Evolutionary conservation across 345 rosid genomes (phyloP).

Genomic region (Syzygium grande): DNA sequence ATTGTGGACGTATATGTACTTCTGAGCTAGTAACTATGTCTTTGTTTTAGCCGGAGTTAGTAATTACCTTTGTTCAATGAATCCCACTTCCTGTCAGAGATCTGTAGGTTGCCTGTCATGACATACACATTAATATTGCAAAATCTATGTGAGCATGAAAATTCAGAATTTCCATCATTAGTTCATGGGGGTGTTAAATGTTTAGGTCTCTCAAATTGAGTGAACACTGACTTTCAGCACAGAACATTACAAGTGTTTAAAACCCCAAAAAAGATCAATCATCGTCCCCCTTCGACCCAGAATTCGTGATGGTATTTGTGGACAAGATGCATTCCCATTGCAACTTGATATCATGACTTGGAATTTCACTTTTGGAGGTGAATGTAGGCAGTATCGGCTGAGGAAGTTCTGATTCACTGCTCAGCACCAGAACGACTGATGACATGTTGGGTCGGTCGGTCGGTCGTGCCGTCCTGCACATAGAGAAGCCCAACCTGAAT

Average conservation of each 20-base stretch:
- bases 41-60: background rate
- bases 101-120: background rate
- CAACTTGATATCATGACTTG: background rate
- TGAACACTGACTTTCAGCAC: background rate
- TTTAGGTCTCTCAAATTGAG: background rate
- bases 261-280: background rate
- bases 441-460: constrained; percentile 17
- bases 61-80: background rate
- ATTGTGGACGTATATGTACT: background rate
- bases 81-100: background rate
- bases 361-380: background rate
- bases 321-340: background rate
- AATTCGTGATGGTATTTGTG: background rate
- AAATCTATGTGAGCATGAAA: background rate
- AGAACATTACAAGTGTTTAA: background rate
- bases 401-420: background rate
- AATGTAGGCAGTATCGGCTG: background rate
- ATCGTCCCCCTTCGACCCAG: background rate
- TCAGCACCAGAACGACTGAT: background rate
- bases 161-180: background rate
- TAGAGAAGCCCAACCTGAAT: constrained; percentile 16
- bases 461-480: constrained; percentile 11
- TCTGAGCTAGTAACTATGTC: background rate
- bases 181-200: background rate
- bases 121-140: background rate